These are phyloP conservation scores for Fusarium agapanthi DNA, from an alignment of 2,329 filamentous ascomycete genomes.

Conservation along the genomic window DNA sequence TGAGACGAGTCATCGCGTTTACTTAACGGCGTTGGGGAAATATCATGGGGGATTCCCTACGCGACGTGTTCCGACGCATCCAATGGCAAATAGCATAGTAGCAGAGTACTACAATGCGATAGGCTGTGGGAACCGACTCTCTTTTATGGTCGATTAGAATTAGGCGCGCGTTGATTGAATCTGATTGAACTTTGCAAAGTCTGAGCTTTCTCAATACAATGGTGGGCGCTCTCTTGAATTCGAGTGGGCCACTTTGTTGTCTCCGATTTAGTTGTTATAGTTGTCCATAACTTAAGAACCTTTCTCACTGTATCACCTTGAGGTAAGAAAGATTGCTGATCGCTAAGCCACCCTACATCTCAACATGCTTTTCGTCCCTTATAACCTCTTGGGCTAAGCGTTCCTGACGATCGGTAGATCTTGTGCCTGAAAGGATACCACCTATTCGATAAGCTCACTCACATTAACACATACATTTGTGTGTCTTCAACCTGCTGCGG, in stretches of 20 bases:
- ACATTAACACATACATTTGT: accelerated
- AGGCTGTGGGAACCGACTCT: not conserved
- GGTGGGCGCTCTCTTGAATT: not conserved
- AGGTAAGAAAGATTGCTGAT: not conserved
- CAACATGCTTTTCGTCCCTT: accelerated
- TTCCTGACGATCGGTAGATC: not conserved
- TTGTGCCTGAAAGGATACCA: accelerated
- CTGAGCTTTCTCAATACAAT: accelerated
- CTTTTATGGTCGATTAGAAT: not conserved
- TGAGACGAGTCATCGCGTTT: accelerated
- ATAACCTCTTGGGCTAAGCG: not conserved
- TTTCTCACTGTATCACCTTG: no score
- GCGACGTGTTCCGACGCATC: not conserved
- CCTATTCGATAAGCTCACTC: accelerated
- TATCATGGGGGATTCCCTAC: accelerated
- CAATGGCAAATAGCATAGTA: not conserved
- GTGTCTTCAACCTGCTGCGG: not conserved
- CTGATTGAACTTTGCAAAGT: not conserved
- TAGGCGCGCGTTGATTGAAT: not conserved
- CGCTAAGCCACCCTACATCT: not conserved
- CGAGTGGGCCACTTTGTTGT: accelerated
- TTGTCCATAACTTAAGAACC: no score
- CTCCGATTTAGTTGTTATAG: no score
- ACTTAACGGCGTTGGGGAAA: accelerated
- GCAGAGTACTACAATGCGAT: not conserved